These are phyloP conservation scores for Scenedesmus sp. DNA, from an alignment of 163 green algal genomes.

Conservation along the genomic window DNA sequence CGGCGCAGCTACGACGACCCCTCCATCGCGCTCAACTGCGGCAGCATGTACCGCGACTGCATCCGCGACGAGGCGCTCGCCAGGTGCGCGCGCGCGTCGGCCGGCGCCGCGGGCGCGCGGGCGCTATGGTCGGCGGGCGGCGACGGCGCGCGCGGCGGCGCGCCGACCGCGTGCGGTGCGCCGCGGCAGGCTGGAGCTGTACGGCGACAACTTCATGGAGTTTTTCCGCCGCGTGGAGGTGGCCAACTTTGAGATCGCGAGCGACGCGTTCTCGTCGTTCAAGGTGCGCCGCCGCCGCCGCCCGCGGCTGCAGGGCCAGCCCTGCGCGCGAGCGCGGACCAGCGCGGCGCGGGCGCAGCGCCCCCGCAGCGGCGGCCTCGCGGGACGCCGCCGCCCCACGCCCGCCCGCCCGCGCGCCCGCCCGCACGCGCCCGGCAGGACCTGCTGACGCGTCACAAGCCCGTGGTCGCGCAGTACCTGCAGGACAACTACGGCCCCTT, in stretches of 20 bases:
- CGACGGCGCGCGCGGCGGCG: too few relatives aligned
- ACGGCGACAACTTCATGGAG: slow-evolving; percentile 68
- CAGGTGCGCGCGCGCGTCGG: slow-evolving; percentile 41
- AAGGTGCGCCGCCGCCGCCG: slow-evolving; percentile 64
- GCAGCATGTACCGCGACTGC: slow-evolving; percentile 89
- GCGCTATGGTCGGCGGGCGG: too few relatives aligned
- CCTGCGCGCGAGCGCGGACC: too few relatives aligned
- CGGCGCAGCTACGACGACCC: slow-evolving; percentile 76
- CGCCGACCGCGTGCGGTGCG: too few relatives aligned
- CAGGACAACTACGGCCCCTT: slow-evolving; percentile 84
- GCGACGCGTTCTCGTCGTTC: slow-evolving; percentile 89
- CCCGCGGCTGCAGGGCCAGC: too few relatives aligned
- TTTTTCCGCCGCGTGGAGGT: slow-evolving; percentile 86
- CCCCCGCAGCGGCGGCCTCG: too few relatives aligned
- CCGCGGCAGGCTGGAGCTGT: slow-evolving; percentile 66
- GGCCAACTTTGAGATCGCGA: slow-evolving; percentile 91
- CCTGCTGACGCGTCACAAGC: slow-evolving; percentile 91
- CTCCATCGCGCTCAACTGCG: slow-evolving; percentile 84
- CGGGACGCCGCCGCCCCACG: too few relatives aligned
- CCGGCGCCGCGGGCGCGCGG: too few relatives aligned
- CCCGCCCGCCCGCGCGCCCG: too few relatives aligned
- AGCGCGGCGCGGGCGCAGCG: too few relatives aligned
- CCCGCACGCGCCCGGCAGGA: too few relatives aligned
- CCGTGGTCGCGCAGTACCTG: slow-evolving; percentile 85
- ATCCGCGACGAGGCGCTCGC: slow-evolving; percentile 78